Percentiles rank a stretch among this genome's conserved stretches.
Evolutionary conservation across 768 basidiomycete species (phyloP).

Genomic region (Russula sp.): DNA sequence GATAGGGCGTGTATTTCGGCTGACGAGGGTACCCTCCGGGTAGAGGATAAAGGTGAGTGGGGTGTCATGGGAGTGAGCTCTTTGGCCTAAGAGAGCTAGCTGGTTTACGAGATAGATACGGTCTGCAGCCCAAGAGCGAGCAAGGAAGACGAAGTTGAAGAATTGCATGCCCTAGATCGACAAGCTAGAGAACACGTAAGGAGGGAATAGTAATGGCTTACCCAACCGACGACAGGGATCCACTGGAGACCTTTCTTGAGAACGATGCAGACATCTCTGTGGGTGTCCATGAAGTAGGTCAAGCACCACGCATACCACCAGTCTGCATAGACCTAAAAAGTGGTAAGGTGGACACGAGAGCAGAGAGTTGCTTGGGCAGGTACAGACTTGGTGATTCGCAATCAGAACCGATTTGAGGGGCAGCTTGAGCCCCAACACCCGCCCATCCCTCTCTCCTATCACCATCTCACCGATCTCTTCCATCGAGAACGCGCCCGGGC

Average conservation of each 20-base stretch:
- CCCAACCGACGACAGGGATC: conserved; percentile 87
- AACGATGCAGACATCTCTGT: conserved; percentile 81
- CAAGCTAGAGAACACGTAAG: background rate
- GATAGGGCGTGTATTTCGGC: conserved; percentile 77
- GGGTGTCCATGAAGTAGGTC: conserved; percentile 63
- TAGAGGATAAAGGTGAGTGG: conserved; percentile 85
- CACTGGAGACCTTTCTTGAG: conserved; percentile 88
- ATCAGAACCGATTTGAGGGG: conserved; percentile 81
- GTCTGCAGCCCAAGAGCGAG: conserved; percentile 89
- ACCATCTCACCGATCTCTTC: conserved; percentile 59
- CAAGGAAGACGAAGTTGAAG: conserved; percentile 90
- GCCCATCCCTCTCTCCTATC: conserved; percentile 54
- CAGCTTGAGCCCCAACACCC: conserved; percentile 58
- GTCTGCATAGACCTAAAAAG: conserved; percentile 63
- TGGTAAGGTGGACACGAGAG: background rate
- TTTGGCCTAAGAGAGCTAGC: conserved; percentile 65
- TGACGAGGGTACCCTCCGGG: conserved; percentile 95
- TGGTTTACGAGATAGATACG: conserved; percentile 59
- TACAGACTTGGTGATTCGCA: conserved; percentile 83
- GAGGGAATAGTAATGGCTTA: conserved; percentile 38
- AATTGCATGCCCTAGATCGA: conserved; percentile 85
- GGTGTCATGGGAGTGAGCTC: conserved; percentile 62
- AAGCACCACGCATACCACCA: conserved; percentile 89
- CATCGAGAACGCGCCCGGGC: conserved; percentile 58
- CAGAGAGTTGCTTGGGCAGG: background rate